phyloP scores from a whole-genome alignment of 805 yeast species.

The Zygosaccharomyces gambellarensis region DNA sequence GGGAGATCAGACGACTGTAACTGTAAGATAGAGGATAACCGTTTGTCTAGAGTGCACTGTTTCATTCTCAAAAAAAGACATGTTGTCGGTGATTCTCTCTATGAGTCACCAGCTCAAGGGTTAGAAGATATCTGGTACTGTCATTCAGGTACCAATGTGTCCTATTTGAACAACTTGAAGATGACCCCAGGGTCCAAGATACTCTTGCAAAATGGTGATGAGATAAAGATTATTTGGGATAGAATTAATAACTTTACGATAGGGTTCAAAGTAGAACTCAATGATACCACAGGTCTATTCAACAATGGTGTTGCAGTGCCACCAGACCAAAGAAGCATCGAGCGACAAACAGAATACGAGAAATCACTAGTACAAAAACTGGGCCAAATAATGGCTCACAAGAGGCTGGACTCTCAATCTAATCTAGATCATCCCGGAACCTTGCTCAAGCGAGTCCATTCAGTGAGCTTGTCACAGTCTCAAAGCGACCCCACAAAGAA shows the following conservation, averaged over 20 bases:
- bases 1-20: constrained; percentile 70
- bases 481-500: constrained; percentile 25
- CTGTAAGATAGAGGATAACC: constrained; percentile 57
- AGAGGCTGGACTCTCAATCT: constrained; percentile 7
- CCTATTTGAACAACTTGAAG: constrained; percentile 57
- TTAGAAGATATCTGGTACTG: constrained; percentile 73
- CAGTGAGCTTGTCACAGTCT: constrained; percentile 27
- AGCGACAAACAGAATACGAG: constrained; percentile 27
- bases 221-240: constrained; percentile 62
- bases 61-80: constrained; percentile 58
- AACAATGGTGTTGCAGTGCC: constrained; percentile 40
- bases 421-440: constrained; percentile 8
- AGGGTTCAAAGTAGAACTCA: constrained; percentile 49
- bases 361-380: constrained; percentile 18
- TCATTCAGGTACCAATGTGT: constrained; percentile 76
- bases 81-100: constrained; percentile 50
- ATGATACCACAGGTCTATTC: constrained; percentile 62
- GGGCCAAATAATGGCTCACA: constrained; percentile 20
- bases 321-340: constrained; percentile 15
- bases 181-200: constrained; percentile 61
- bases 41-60: constrained; percentile 85
- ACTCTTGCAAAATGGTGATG: constrained; percentile 60
- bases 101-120: constrained; percentile 69
- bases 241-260: constrained; percentile 46
- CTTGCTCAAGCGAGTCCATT: constrained; percentile 24